Percentiles rank a stretch among this genome's conserved stretches.
Evolutionary conservation across 1,284 basidiomycete species (phyloP).

Genomic region (Tausonia pullulans): DNA sequence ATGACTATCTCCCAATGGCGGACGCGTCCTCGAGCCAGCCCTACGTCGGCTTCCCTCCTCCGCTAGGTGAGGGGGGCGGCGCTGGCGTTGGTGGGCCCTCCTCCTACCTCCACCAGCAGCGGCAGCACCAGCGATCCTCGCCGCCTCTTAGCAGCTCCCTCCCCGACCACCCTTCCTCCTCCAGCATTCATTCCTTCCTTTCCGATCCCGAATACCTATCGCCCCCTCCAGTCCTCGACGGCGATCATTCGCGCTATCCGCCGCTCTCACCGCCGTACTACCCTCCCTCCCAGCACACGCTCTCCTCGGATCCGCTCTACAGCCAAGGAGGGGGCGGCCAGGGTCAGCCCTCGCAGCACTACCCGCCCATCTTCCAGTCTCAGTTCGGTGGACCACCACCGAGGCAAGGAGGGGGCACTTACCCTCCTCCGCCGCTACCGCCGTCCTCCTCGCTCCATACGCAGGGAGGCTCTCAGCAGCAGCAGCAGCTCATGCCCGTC

Average conservation of each 20-base stretch:
- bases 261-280: constrained; percentile 5
- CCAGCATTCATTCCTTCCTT: constrained; percentile 4
- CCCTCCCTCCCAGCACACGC: constrained; percentile 9
- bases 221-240: neutral
- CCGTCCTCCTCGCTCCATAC: constrained; percentile 8
- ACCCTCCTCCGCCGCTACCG: neutral
- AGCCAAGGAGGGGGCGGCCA: no score
- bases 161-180: neutral
- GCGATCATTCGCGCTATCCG: constrained; percentile 2
- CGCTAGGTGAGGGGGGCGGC: no score
- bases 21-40: no score
- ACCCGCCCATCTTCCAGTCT: neutral
- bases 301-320: constrained; percentile 16
- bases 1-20: no score
- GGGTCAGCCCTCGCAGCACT: neutral
- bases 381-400: neutral
- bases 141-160: neutral
- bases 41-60: no score
- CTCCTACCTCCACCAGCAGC: no score
- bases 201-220: neutral
- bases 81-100: no score
- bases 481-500: constrained; percentile 20
- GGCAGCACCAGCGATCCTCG: neutral
- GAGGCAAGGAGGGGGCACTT: neutral
- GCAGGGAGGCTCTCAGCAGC: constrained; percentile 15